A percentile compares a stretch with the other conserved stretches of the same genome.
Evolutionary conservation across 2,329 filamentous ascomycete genomes (phyloP).

Genomic region (Aspergillus viridinutans): DNA sequence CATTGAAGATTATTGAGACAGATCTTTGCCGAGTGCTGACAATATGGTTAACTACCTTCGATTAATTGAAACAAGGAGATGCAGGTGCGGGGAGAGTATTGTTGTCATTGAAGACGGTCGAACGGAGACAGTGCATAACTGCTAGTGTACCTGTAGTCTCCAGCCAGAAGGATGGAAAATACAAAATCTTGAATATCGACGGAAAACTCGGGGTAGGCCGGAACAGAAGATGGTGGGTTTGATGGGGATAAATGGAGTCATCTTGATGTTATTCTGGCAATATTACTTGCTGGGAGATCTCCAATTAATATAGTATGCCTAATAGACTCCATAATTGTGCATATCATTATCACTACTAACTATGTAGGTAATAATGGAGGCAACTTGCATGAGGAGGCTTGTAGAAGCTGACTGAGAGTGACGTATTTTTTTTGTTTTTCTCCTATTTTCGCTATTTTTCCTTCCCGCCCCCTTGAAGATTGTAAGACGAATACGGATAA

Average conservation of each 20-base stretch:
- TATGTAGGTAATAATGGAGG: neutral
- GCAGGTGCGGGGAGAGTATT: neutral
- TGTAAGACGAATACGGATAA: neutral
- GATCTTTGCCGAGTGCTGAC: neutral
- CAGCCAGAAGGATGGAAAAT: neutral
- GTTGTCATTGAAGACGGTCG: neutral
- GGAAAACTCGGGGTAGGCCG: neutral
- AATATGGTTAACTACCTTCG: neutral
- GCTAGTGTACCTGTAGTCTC: neutral
- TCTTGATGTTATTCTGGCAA: neutral
- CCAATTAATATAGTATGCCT: neutral
- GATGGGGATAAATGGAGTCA: neutral
- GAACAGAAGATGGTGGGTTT: neutral
- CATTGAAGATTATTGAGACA: neutral
- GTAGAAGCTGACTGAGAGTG: neutral
- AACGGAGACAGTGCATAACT: neutral
- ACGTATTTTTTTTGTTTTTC: conserved; percentile 6
- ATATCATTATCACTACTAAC: neutral
- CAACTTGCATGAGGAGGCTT: neutral
- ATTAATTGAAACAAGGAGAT: neutral
- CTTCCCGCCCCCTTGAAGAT: conserved; percentile 7
- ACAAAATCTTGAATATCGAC: no score
- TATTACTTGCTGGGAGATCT: neutral
- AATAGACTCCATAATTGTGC: neutral
- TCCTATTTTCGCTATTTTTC: conserved; percentile 8